Percentiles rank a stretch among this genome's conserved stretches.
Conservation (phyloP, 2,329 filamentous ascomycete species). For the Allantophomopsis lycopodina region DNA sequence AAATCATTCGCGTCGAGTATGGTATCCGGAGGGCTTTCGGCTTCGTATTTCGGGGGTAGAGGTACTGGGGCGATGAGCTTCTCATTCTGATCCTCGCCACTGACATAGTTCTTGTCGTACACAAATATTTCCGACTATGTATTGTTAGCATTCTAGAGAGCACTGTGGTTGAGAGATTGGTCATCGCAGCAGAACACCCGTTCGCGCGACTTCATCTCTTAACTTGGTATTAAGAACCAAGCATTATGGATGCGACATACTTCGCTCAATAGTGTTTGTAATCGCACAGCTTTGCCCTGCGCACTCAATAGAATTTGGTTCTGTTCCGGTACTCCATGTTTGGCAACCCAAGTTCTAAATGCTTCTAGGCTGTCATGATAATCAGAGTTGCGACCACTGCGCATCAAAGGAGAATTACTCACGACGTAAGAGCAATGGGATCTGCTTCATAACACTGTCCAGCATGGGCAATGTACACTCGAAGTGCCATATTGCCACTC, state of each 20-base stretch:
- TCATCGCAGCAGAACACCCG: too few relatives aligned
- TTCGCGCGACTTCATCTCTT: too few relatives aligned
- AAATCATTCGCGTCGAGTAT: conserved; percentile 70
- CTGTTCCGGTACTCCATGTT: conserved; percentile 59
- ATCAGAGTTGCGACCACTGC: conserved; percentile 6
- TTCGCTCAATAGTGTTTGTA: conserved; percentile 66
- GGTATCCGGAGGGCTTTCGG: conserved; percentile 64
- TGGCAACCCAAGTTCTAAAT: conserved; percentile 68
- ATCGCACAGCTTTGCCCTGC: conserved; percentile 38
- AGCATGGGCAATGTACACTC: conserved; percentile 85
- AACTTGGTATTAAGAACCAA: too few relatives aligned
- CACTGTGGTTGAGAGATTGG: background rate
- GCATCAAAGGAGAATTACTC: conserved; percentile 20
- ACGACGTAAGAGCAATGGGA: conserved; percentile 62
- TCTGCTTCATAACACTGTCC: conserved; percentile 76
- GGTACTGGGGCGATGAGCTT: conserved; percentile 33
- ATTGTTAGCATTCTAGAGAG: conserved; percentile 6
- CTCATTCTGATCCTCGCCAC: conserved; percentile 27
- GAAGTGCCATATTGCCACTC: conserved; percentile 55
- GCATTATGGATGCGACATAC: conserved; percentile 27
- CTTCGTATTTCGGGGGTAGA: conserved; percentile 37
- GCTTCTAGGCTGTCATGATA: conserved; percentile 54
- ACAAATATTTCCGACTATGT: conserved; percentile 74
- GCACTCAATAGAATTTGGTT: conserved; percentile 80
- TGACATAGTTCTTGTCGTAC: conserved; percentile 61